Conservation (phyloP, 2,329 filamentous ascomycete species). For the Blumeria graminis region DNA sequence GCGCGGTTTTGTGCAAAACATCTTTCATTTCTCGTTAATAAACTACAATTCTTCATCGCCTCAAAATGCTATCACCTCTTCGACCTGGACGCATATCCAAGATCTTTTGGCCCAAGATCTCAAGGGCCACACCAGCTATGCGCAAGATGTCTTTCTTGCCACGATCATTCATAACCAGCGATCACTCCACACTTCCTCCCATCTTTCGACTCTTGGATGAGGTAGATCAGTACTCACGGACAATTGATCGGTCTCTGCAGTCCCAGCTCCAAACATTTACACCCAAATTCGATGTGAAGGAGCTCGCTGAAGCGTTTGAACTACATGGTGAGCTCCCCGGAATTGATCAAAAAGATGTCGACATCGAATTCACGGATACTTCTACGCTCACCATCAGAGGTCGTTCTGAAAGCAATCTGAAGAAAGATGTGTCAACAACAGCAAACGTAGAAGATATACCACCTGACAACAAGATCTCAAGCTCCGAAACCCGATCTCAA, state of each 20-base stretch:
- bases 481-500: neutral
- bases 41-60: too few relatives aligned
- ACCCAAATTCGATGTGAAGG: conserved; percentile 57
- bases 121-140: too few relatives aligned
- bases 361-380: conserved; percentile 55
- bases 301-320: conserved; percentile 43
- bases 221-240: conserved; percentile 29
- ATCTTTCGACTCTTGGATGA: conserved; percentile 42
- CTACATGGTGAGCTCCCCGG: conserved; percentile 63
- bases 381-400: conserved; percentile 51
- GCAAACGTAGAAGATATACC: too few relatives aligned
- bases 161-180: conserved; percentile 19
- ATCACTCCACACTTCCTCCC: conserved; percentile 27
- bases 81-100: too few relatives aligned
- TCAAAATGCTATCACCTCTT: too few relatives aligned
- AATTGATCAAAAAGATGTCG: conserved; percentile 46
- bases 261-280: conserved; percentile 27
- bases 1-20: too few relatives aligned
- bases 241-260: neutral
- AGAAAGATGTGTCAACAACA: too few relatives aligned
- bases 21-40: too few relatives aligned
- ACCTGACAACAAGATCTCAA: neutral
- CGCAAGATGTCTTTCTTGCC: conserved; percentile 36
- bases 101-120: too few relatives aligned
- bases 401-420: conserved; percentile 31